Base-by-base conservation (phyloP, 371 early-diverging fungal species). In the Chytridiales sp. region DNA sequence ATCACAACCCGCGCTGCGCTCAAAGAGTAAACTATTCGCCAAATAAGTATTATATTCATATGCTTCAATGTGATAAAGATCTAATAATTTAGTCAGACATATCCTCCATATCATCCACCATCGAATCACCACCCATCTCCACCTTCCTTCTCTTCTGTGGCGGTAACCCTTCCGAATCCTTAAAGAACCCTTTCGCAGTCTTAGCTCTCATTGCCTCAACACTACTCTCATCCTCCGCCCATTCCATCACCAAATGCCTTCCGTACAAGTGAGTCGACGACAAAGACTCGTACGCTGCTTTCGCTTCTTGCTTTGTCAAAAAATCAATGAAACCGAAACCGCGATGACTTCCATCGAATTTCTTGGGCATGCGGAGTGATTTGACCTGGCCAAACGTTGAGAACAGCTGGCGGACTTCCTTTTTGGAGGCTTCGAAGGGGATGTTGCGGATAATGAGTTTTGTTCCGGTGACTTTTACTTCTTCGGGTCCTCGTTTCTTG, bases 321-420 rank as follows among this genome's bases (percentile, higher is more conserved):
- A 95, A 93, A 64, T 97, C 97, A 65, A 98, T 84, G 82, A 99
- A 99, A 41, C 93, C 94, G 76, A 99, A 99, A 66, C 99, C 99
- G 59, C 99, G 92, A 63, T 95, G 96, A 1, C 87, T 86, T 15
- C 97, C 95, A 36, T 90, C 88, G 69, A 91, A 87, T 72, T 99
- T 99, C 56, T 86, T 88, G 41, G 99, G 99, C 53, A 99, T 65
- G 47, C 99, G 89, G 35, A 99, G 84, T 3, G 93, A 87, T 70
- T 97, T 97, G 56, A 98, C 78, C 63, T 95, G 90, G 56, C 92
- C 96, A 75, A 89, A 95, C 4, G 94, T 69, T 31, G 82, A 74
- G 72, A 99, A 95, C 38, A 99, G 76, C 64, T 93, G 89, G 35
- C 83, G 84, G 48, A 99, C 72, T 64, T 99, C 99, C 71, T 89